phyloP scores from a whole-genome alignment of 2,329 filamentous ascomycete species.

The Didymella keratinophila region DNA sequence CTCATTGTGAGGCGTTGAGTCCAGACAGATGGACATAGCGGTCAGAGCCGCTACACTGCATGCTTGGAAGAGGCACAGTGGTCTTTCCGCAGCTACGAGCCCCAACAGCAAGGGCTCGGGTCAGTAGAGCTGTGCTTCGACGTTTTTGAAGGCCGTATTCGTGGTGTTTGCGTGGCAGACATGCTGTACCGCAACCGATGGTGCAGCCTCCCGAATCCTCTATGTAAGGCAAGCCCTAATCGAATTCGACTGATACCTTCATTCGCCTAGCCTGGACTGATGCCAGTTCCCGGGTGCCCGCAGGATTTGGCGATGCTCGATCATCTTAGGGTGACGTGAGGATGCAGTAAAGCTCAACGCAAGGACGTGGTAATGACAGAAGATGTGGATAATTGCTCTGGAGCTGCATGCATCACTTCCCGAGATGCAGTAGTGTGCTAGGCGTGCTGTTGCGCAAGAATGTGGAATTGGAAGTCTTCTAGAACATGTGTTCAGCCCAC shows the following conservation, averaged over 20 bases:
- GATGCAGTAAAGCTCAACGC: slow-evolving; percentile 1
- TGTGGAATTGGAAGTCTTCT: slow-evolving; percentile 17
- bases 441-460: not conserved
- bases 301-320: not conserved
- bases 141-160: not conserved
- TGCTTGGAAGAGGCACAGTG: slow-evolving; percentile 2
- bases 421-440: slow-evolving; percentile 18
- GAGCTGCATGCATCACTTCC: slow-evolving; percentile 4
- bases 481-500: slow-evolving; percentile 12
- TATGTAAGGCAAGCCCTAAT: slow-evolving; percentile 1
- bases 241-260: not conserved
- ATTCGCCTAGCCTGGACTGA: not conserved
- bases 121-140: slow-evolving; percentile 4
- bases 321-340: not conserved
- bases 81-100: slow-evolving; percentile 5
- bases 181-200: slow-evolving; percentile 9
- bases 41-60: slow-evolving; percentile 11
- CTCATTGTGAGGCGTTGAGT: slow-evolving; percentile 1
- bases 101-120: slow-evolving; percentile 13
- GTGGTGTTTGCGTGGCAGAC: slow-evolving; percentile 3
- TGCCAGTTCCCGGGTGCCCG: not conserved
- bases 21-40: slow-evolving; percentile 10
- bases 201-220: not conserved
- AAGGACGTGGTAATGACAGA: slow-evolving; percentile 1
- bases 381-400: not conserved